Evolutionary conservation across 2,329 filamentous ascomycete species (phyloP).

Genomic region (Aspergillus sp.): DNA sequence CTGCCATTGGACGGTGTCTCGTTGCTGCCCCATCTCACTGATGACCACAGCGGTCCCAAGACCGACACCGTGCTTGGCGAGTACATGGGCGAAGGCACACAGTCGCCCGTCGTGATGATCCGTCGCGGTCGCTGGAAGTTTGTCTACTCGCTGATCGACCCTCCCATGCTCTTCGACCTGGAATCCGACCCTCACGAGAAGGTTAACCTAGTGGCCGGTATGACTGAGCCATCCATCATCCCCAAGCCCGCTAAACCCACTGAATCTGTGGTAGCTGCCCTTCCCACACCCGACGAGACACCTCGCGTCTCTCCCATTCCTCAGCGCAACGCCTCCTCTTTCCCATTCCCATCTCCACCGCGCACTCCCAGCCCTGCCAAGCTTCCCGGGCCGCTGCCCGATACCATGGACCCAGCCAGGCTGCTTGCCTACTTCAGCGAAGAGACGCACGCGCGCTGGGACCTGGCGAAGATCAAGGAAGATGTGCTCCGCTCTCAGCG

Average conservation of each 20-base stretch:
- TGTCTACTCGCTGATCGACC: conserved; percentile 75
- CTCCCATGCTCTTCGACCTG: conserved; percentile 78
- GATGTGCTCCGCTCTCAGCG: conserved; percentile 73
- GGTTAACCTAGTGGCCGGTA: conserved; percentile 54
- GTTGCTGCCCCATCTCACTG: conserved; percentile 67
- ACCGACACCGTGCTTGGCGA: conserved; percentile 89
- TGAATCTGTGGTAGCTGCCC: conserved; percentile 10
- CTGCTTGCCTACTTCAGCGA: conserved; percentile 61
- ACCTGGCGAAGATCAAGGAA: conserved; percentile 69
- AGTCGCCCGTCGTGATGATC: conserved; percentile 91
- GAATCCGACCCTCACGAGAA: conserved; percentile 67
- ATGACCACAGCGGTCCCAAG: conserved; percentile 41
- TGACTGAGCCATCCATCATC: conserved; percentile 28
- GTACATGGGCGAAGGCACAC: conserved; percentile 88
- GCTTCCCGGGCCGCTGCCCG: conserved; percentile 22
- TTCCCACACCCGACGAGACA: conserved; percentile 28
- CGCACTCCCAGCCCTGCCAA: conserved; percentile 35
- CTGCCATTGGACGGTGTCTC: conserved; percentile 84
- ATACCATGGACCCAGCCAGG: conserved; percentile 28
- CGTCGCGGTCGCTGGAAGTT: conserved; percentile 86
- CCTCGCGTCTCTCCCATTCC: conserved; percentile 23
- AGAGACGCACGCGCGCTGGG: conserved; percentile 71
- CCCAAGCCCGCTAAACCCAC: conserved; percentile 30
- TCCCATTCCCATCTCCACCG: conserved; percentile 31
- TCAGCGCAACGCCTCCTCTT: conserved; percentile 16